Evolutionary conservation across 176 grass and related monocot genomes (phyloP).

Genomic region (Avena sativa): DNA sequence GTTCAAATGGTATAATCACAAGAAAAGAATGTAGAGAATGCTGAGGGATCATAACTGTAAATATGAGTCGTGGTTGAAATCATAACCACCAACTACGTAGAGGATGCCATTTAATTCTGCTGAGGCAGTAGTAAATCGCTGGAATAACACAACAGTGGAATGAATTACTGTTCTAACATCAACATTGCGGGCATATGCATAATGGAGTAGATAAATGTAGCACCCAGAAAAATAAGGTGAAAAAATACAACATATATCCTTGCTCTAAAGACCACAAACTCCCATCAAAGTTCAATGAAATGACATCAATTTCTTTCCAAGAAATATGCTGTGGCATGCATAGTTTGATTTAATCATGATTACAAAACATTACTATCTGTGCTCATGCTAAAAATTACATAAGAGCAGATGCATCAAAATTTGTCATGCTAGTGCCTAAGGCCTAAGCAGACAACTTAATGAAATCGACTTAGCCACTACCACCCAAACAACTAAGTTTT

Average conservation of each 20-base stretch:
- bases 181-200: neutral
- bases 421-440: neutral
- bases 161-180: slow-evolving; percentile 6
- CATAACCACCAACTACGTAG: slow-evolving; percentile 78
- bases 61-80: slow-evolving; percentile 56
- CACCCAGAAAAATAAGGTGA: slow-evolving; percentile 8
- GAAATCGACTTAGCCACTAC: neutral
- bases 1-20: neutral
- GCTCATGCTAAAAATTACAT: slow-evolving; percentile 19
- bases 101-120: slow-evolving; percentile 56
- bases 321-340: slow-evolving; percentile 20
- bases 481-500: slow-evolving; percentile 35
- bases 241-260: slow-evolving; percentile 22
- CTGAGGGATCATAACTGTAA: slow-evolving; percentile 66
- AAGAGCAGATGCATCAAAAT: neutral
- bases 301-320: neutral
- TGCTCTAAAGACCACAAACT: slow-evolving; percentile 19
- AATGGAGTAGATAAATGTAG: neutral
- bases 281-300: neutral
- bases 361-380: neutral
- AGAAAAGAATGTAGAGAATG: neutral
- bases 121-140: slow-evolving; percentile 78
- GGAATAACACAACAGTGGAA: slow-evolving; percentile 36
- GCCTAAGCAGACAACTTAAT: neutral
- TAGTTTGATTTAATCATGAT: slow-evolving; percentile 22